A percentile compares a stretch with the other conserved stretches of the same genome.
These are phyloP conservation scores for Waltergamsia citrina DNA, from an alignment of 2,329 filamentous ascomycete genomes.

Conservation along the genomic window DNA sequence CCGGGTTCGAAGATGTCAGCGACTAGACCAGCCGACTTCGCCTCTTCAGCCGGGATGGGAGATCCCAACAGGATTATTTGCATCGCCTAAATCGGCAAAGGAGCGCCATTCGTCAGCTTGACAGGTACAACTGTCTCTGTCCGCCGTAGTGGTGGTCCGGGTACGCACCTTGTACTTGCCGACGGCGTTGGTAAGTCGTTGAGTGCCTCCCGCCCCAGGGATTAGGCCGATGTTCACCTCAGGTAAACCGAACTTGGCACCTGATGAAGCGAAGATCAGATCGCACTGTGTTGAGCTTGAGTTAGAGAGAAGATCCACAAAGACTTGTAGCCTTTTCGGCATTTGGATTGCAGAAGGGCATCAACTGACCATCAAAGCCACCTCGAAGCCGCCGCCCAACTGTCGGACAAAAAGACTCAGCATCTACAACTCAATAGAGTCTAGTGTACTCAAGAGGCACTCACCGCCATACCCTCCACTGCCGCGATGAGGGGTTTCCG, in stretches of 20 bases:
- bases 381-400: constrained; percentile 41
- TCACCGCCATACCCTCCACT: constrained; percentile 39
- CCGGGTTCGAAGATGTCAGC: constrained; percentile 15
- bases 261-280: constrained; percentile 24
- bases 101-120: neutral
- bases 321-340: neutral
- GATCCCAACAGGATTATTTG: constrained; percentile 15
- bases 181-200: constrained; percentile 26
- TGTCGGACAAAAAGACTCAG: too few species aligned
- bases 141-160: neutral
- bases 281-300: constrained; percentile 19
- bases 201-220: constrained; percentile 29
- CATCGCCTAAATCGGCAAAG: constrained; percentile 13
- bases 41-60: constrained; percentile 16
- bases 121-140: neutral
- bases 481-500: constrained; percentile 38
- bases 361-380: constrained; percentile 32
- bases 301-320: neutral
- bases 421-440: too few species aligned
- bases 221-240: constrained; percentile 29
- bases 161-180: constrained; percentile 28
- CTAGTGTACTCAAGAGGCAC: constrained; percentile 11
- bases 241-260: constrained; percentile 26
- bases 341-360: neutral
- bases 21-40: constrained; percentile 14